phyloP scores from a whole-genome alignment of 768 basidiomycete genomes.

The Boletellus ananas region DNA sequence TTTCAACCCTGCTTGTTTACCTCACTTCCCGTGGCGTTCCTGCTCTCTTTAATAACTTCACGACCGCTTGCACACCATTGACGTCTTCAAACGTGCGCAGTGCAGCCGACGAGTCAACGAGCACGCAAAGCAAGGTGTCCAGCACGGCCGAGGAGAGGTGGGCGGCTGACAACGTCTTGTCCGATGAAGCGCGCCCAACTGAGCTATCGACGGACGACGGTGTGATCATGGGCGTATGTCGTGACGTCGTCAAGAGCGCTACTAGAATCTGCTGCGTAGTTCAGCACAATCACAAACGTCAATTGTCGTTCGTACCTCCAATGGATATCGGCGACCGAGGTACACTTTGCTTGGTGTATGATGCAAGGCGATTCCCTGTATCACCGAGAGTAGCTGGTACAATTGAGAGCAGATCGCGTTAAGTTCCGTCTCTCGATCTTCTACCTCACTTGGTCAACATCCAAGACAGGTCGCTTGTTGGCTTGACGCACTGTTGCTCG shows the following conservation, averaged over 20 bases:
- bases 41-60: slow-evolving; percentile 84
- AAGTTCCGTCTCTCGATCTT: slow-evolving; percentile 47
- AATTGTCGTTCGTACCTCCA: slow-evolving; percentile 50
- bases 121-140: slow-evolving; percentile 80
- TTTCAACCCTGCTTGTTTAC: slow-evolving; percentile 60
- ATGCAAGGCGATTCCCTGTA: slow-evolving; percentile 74
- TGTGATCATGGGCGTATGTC: slow-evolving; percentile 48
- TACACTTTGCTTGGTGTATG: slow-evolving; percentile 66
- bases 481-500: slow-evolving; percentile 38
- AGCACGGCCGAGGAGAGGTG: slow-evolving; percentile 71
- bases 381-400: slow-evolving; percentile 55
- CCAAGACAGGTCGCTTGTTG: neutral
- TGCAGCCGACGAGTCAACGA: slow-evolving; percentile 81
- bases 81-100: slow-evolving; percentile 75
- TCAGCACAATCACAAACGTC: slow-evolving; percentile 5
- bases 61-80: slow-evolving; percentile 75
- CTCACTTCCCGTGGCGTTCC: slow-evolving; percentile 84
- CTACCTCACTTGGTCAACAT: slow-evolving; percentile 22
- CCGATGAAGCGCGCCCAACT: slow-evolving; percentile 14
- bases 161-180: slow-evolving; percentile 18
- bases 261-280: slow-evolving; percentile 56
- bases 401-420: slow-evolving; percentile 49
- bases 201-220: slow-evolving; percentile 4
- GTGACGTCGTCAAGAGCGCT: slow-evolving; percentile 65
- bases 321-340: slow-evolving; percentile 60